Evolutionary conservation across 2,329 filamentous ascomycete species (phyloP), one percentile per base, ranked within the genome.

Genomic region (Verticillium zaregamsianum): DNA sequence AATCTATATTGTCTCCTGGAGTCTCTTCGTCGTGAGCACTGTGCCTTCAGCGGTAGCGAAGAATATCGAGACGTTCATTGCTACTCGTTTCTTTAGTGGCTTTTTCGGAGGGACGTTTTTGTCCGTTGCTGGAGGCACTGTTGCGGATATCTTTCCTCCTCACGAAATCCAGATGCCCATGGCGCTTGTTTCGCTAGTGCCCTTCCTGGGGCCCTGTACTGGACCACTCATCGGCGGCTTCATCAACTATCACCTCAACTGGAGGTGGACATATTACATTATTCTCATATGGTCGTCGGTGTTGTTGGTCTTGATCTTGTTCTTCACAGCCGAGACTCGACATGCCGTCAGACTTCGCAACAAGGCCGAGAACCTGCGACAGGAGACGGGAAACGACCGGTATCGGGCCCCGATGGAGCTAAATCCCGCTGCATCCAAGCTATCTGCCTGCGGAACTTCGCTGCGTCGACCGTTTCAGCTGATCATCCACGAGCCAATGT

Each of bases 251-350:
- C 86, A 89, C 67, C 82, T 82, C 3, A 77, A 80, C 60, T 97
- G 92, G 89, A 80, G 90, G 60, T 95, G 90, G 91, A 90, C 89
- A 0, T 93, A 94, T 73, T 97, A 93, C 71, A 82, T 93, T 3
- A 79, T 96, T 63, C 76, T 96, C 56, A 95, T 96, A 57, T 96
- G 92, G 92, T 82, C 87, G 2, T 85, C 80, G 15, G 73, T 80
- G 5, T 75, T 92, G 68, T 80, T 91, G 57, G 71, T 81, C 11
- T 76, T 86, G 61, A 87, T 97, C 58, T 71, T 88, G 25, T 71
- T 97, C 40, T 68, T 77, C 8, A 76, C 73, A 56, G 28, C 28
- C 28, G 28, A 28, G 28, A 28, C 28, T 28, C 28, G 28, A 6
- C 28, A 28, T 28, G 28, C 28, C 28, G 28, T 28, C 28, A 28